These are phyloP conservation scores for Dioscorea dumetorum DNA, from an alignment of 106 monocot species.

Conservation along the genomic window DNA sequence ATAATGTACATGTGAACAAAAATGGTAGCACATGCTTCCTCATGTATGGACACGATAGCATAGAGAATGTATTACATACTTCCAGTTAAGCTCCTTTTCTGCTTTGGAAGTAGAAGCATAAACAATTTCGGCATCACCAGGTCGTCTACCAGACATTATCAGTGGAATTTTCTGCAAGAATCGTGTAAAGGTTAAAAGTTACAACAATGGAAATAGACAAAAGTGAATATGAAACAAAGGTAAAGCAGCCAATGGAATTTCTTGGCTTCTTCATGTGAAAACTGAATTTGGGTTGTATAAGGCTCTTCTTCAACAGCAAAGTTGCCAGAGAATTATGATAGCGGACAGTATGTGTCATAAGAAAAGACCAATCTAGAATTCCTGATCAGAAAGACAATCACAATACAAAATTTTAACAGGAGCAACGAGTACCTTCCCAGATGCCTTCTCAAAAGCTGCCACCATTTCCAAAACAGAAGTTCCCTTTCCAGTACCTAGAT, in stretches of 20 bases:
- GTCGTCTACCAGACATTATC: constrained; percentile 46
- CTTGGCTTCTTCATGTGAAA: too few species aligned
- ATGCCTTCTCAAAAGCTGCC: constrained; percentile 84
- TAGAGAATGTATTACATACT: constrained; percentile 23
- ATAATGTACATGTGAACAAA: not conserved
- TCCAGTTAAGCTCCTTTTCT: constrained; percentile 77
- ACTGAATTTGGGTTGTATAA: too few species aligned
- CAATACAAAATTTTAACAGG: too few species aligned
- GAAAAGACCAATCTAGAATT: too few species aligned
- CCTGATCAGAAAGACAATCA: too few species aligned
- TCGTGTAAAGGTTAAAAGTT: not conserved
- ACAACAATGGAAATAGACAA: not conserved
- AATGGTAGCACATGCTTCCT: not conserved
- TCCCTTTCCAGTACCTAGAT: constrained; percentile 88
- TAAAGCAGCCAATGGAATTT: too few species aligned
- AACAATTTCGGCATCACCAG: constrained; percentile 80
- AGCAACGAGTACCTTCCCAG: constrained; percentile 53
- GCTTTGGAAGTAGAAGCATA: constrained; percentile 80
- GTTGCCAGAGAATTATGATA: too few species aligned
- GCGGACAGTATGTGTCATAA: too few species aligned
- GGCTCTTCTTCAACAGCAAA: too few species aligned
- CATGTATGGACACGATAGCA: not conserved
- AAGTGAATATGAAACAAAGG: too few species aligned
- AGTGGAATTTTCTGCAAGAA: constrained; percentile 71
- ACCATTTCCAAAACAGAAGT: constrained; percentile 85